Evolutionary conservation across 1,284 basidiomycete species (phyloP), one percentile per base, ranked within the genome.

Genomic region (Fomitiporia mediterranea): DNA sequence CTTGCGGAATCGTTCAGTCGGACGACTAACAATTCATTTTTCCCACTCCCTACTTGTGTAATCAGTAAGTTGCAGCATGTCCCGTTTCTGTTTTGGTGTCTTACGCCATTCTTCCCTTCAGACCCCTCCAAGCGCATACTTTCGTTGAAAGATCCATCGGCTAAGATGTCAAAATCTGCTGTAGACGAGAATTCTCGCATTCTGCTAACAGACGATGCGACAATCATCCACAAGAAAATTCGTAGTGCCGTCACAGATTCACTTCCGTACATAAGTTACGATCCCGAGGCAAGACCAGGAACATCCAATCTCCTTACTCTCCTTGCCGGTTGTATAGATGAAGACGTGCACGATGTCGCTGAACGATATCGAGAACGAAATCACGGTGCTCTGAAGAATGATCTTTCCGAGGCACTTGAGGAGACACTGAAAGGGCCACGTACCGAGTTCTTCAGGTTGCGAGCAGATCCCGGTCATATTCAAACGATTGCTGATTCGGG

Each of bases 91-190:
- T 19, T 11, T 32, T 19, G 15, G 4, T 27, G 21, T 23, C 37
- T 27, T 6, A 13, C 32, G 28, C 38, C 52, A 28, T 30, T 37
- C 5, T 42, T 6, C 53, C 2, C 42, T 8, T 2, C 61, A 95
- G 94, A 92, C 0, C 80, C 84, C 0, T 85, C 84, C 1, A 83
- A 81, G 67, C 81, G 91, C 51, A 75, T 94, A 15, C 80, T 96
- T 6, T 95, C 92, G 2, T 81, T 98, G 13, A 85, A 84, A 55
- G 89, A 96, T 67, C 91, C 94, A 0, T 74, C 76, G 0, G 80
- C 86, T 8, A 98, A 98, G 70, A 98, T 98, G 95, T 97, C 94
- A 39, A 98, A 98, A 70, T 98, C 95, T 0, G 80, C 91, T 0
- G 87, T 86, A 0, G 84, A 91, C 66, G 63, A 81, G 0, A 73